Base-by-base conservation (phyloP, 139 green algal genomes). In the Edaphochlamys debaryana region DNA sequence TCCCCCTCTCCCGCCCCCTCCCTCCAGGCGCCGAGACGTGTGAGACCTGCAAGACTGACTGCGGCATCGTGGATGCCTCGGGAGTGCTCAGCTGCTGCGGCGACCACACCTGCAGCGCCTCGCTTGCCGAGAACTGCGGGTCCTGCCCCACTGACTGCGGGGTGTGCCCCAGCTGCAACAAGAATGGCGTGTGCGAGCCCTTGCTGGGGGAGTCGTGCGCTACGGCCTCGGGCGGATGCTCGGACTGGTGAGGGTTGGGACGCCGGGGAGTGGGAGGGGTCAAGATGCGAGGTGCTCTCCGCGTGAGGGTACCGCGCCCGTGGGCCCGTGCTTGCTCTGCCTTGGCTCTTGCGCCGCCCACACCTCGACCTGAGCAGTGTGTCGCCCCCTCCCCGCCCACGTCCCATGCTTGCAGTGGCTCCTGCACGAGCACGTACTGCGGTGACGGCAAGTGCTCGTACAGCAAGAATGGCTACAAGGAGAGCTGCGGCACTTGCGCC, bases 401-500 rank as follows among this genome's bases (percentile, higher is more conserved):
- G n/a, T n/a, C n/a, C n/a, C n/a, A n/a, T n/a, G n/a, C n/a, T n/a
- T n/a, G n/a, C 56, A 56, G 73, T 29, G 41, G 37, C 11, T 80
- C 58, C 32, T 9, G 11, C 63, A 56, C 30, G 37, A 58, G 56
- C 27, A 1, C 37, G 27, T 80, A 56, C 25, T 80, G 73, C 37
- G 73, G 73, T 20, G 73, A 80, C 56, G 73, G 73, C 54, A 56
- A 32, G 37, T 80, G 73, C 38, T 60, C 73, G 23, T 56, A 56
- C 56, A 13, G 37, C 1, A 23, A 56, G 8, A 69, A 56, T 54
- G 73, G 73, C 38, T 80, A 80, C 73, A 58, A 2, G 7, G 73
- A 80, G 56, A 40, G 17, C 25, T 80, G 73, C 56, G 27, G 22
- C 56, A 40, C 38, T 1, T 80, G 73, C 73, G 19, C 56, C 25